Base-by-base conservation (phyloP, 1,284 basidiomycete genomes). In the Phellinidium pouzarii region DNA sequence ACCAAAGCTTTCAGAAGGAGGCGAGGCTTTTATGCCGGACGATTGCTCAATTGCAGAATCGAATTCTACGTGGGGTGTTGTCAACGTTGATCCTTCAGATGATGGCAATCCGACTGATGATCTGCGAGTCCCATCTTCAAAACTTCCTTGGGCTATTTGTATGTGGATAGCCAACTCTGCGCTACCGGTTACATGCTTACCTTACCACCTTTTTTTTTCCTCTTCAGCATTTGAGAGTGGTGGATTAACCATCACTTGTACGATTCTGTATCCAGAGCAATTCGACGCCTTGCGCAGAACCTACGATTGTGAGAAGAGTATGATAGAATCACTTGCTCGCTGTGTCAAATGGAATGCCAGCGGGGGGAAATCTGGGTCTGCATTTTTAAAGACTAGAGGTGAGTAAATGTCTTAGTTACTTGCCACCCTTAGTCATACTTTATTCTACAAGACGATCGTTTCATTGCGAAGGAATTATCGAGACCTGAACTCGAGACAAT, bases 401-500 rank as follows among this genome's bases (percentile, higher is more conserved):
- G 59, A 54, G 42, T 34, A 1, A 12, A 4, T 7, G n/a, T 11
- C 22, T 14, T 34, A 29, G 7, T 23, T 12, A 20, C 12, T 27
- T 23, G 27, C 22, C 9, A 44, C n/a, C 45, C 19, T 64, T 0
- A 19, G 37, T 20, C 26, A 37, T 20, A 38, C 4, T 43, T 6
- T 12, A 6, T 6, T 34, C 12, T 20, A n/a, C 23, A 3, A 26
- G 96, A 99, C 66, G 94, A 98, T 65, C 91, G 96, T 3, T 95
- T 99, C 73, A 94, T 99, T 59, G 92, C 96, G 44, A 99, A 99
- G 65, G 95, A 97, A 64, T 80, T 99, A 27, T 96, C 94, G 0
- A 79, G 84, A 52, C 78, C 90, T 37, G 96, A 99, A 67, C 76
- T 98, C 62, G 92, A 97, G 64, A 90, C 91, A 0, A 91, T 99